A percentile compares a stretch with the other conserved stretches of the same genome.
These are phyloP conservation scores for Pseudopyricularia cyperi DNA, from an alignment of 2,329 filamentous ascomycete species.

Conservation along the genomic window DNA sequence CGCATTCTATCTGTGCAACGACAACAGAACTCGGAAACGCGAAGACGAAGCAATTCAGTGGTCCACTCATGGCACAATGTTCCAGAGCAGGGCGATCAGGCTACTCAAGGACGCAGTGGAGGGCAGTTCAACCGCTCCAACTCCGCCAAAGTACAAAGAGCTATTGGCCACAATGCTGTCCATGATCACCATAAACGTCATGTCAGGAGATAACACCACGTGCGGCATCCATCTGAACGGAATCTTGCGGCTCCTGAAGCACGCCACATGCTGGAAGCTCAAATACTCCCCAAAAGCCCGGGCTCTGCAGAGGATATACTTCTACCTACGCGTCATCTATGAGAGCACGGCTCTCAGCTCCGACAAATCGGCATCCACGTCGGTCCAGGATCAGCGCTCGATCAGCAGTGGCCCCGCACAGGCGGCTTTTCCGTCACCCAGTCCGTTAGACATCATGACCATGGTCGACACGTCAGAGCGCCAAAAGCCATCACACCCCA, in stretches of 20 bases:
- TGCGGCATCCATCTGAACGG: not conserved
- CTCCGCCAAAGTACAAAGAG: not conserved
- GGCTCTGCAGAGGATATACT: not conserved
- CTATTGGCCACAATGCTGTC: not conserved
- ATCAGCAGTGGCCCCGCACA: not conserved
- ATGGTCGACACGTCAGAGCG: not conserved
- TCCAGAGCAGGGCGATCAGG: not conserved
- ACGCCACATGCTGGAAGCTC: not conserved
- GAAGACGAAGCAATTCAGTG: not conserved
- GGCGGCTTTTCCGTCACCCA: not conserved
- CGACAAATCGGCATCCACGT: not conserved
- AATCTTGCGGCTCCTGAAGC: not conserved
- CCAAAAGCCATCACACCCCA: not conserved
- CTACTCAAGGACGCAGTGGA: not conserved
- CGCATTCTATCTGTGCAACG: not conserved
- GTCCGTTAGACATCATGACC: not conserved
- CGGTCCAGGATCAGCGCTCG: not conserved
- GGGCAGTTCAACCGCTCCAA: not conserved
- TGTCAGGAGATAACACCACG: not conserved
- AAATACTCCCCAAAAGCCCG: not conserved
- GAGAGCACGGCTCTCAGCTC: not conserved
- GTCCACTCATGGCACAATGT: not conserved
- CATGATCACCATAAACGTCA: not conserved
- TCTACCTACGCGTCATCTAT: not conserved
- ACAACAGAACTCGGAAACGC: not conserved